phyloP scores from a whole-genome alignment of 1,284 basidiomycete genomes.

The Puccinia polysora region DNA sequence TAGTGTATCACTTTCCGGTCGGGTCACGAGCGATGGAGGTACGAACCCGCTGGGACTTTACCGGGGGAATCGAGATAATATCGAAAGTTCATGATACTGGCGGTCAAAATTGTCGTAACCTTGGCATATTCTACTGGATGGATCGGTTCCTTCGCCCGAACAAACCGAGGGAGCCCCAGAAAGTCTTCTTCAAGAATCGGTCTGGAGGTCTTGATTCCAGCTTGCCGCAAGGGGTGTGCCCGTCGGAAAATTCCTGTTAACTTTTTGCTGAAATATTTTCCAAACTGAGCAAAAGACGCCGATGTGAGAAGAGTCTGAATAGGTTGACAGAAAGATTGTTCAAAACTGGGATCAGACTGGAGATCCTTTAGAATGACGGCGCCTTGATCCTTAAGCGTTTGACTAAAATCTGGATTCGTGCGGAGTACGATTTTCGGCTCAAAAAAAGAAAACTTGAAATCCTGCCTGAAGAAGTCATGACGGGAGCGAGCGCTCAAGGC shows the following conservation, averaged over 20 bases:
- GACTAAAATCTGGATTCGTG: conserved; percentile 70
- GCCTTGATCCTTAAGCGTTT: conserved; percentile 65
- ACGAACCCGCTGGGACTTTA: conserved; percentile 46
- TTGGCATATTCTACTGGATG: conserved; percentile 71
- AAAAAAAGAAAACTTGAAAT: conserved; percentile 66
- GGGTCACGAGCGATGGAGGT: no score
- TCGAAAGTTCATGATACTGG: conserved; percentile 67
- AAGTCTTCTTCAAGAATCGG: conserved; percentile 57
- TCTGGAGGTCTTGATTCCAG: conserved; percentile 47
- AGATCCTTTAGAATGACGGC: conserved; percentile 62
- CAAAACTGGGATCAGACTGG: conserved; percentile 48
- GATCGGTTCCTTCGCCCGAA: conserved; percentile 41
- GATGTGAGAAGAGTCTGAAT: conserved; percentile 13
- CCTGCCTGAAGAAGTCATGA: conserved; percentile 73
- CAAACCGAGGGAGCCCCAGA: conserved; percentile 50
- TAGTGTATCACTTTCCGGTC: no score
- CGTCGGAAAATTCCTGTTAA: not conserved
- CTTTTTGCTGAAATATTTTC: conserved; percentile 23
- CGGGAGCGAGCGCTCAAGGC: conserved; percentile 66
- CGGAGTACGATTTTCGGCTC: conserved; percentile 65
- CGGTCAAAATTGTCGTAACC: conserved; percentile 73
- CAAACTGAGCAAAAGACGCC: conserved; percentile 22
- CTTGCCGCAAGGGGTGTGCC: conserved; percentile 45
- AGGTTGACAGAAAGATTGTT: conserved; percentile 25
- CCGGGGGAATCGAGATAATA: conserved; percentile 71